These are phyloP conservation scores for Ceratocystis huliohia DNA, from an alignment of 2,329 filamentous ascomycete genomes.

Conservation along the genomic window DNA sequence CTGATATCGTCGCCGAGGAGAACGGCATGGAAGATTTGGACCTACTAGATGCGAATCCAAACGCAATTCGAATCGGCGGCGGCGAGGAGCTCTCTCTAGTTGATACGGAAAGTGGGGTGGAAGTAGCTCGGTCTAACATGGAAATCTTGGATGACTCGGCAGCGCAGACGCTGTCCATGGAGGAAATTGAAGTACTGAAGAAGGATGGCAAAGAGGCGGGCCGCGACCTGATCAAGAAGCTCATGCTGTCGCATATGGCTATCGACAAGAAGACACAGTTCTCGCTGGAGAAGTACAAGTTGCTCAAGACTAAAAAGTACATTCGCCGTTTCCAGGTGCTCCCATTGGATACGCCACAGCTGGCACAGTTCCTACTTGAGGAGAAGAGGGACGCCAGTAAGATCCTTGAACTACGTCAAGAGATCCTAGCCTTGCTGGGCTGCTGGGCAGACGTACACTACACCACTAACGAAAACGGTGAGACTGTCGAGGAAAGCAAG, in stretches of 20 bases:
- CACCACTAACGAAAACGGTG: slow-evolving; percentile 32
- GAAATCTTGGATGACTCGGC: slow-evolving; percentile 49
- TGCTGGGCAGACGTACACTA: slow-evolving; percentile 88
- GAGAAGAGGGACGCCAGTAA: slow-evolving; percentile 62
- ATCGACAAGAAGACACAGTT: slow-evolving; percentile 91
- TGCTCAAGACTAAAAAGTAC: slow-evolving; percentile 90
- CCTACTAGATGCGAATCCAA: slow-evolving; percentile 36
- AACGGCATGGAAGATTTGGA: slow-evolving; percentile 30
- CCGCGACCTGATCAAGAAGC: slow-evolving; percentile 81
- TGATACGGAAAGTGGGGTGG: slow-evolving; percentile 32
- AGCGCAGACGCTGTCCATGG: slow-evolving; percentile 64
- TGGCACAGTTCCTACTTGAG: slow-evolving; percentile 64
- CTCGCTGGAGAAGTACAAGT: slow-evolving; percentile 87
- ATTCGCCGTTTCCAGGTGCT: slow-evolving; percentile 74
- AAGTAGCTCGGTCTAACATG: slow-evolving; percentile 43
- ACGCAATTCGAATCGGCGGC: slow-evolving; percentile 29
- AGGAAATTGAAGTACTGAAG: slow-evolving; percentile 62
- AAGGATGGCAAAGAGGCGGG: slow-evolving; percentile 65
- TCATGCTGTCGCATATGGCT: slow-evolving; percentile 76
- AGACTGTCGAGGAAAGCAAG: slow-evolving; percentile 22
- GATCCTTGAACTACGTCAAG: slow-evolving; percentile 76
- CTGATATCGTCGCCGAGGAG: slow-evolving; percentile 51
- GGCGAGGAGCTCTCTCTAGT: slow-evolving; percentile 34
- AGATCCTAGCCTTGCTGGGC: slow-evolving; percentile 65
- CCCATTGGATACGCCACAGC: slow-evolving; percentile 64